Percentiles rank a stretch among this genome's conserved stretches.
These are phyloP conservation scores for Xylariaceae sp. DNA, from an alignment of 2,329 filamentous ascomycete genomes.

Conservation along the genomic window DNA sequence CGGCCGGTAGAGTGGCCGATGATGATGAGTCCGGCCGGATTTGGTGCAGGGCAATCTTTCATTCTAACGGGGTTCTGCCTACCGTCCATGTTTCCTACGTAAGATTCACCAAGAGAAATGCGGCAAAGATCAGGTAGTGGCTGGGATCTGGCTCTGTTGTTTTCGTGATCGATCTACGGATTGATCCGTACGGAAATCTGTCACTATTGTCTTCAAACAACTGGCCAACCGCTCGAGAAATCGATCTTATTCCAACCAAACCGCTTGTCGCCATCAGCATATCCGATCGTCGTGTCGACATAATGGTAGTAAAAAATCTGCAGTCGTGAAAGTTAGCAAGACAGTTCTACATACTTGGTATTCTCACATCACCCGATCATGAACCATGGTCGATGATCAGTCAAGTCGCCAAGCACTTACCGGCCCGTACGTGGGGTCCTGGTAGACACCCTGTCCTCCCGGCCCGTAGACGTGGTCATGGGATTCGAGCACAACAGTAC, in stretches of 20 bases:
- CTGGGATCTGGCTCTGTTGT: too few relatives aligned
- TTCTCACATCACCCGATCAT: neutral
- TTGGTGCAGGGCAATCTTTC: too few relatives aligned
- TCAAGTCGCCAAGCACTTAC: conserved; percentile 19
- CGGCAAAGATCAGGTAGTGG: too few relatives aligned
- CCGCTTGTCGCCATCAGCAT: conserved; percentile 39
- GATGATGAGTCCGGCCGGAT: neutral
- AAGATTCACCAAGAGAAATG: too few relatives aligned
- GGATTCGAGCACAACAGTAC: conserved; percentile 54
- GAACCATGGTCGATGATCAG: neutral
- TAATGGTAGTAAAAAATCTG: conserved; percentile 44
- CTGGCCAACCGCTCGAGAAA: conserved; percentile 47
- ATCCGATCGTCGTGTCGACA: conserved; percentile 33
- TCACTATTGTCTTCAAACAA: conserved; percentile 18
- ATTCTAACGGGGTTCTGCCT: too few relatives aligned
- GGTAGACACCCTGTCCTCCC: conserved; percentile 50
- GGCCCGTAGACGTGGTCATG: conserved; percentile 60
- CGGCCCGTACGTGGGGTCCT: conserved; percentile 30
- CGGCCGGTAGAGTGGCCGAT: neutral
- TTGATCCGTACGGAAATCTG: neutral
- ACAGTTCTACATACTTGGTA: too few relatives aligned
- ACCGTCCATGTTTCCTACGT: too few relatives aligned
- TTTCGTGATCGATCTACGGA: too few relatives aligned
- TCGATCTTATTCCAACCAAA: conserved; percentile 49
- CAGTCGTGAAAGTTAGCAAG: neutral